These are phyloP conservation scores for Saccharomycopsis olivae DNA, from an alignment of 805 yeast species.

Conservation along the genomic window DNA sequence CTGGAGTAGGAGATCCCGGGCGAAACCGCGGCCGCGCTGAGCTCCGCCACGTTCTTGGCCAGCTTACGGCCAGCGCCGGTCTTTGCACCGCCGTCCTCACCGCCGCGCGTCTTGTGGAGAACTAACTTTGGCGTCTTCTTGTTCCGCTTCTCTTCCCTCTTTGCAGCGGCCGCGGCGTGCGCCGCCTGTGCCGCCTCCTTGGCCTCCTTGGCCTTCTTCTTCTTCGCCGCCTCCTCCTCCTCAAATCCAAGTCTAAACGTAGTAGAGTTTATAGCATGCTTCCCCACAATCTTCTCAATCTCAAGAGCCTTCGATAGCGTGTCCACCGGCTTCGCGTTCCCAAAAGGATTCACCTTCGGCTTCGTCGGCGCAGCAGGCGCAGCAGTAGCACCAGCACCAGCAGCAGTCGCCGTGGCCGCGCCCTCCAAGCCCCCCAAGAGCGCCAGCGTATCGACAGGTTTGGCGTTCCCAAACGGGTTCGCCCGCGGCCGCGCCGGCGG, in stretches of 20 bases:
- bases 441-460: too few relatives aligned
- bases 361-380: neutral
- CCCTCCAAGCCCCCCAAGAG: too few relatives aligned
- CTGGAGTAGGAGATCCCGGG: conserved; percentile 12
- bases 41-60: too few relatives aligned
- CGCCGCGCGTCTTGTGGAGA: neutral
- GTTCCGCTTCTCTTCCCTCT: neutral
- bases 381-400: neutral
- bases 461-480: too few relatives aligned
- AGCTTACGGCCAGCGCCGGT: too few relatives aligned
- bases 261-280: conserved; percentile 16
- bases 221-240: neutral
- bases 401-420: too few relatives aligned
- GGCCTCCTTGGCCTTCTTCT: neutral
- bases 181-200: neutral
- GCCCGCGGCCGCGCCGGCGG: too few relatives aligned
- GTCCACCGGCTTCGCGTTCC: conserved; percentile 39
- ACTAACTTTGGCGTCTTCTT: neutral
- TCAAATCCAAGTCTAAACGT: conserved; percentile 14
- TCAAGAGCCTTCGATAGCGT: conserved; percentile 31
- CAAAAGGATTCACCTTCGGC: conserved; percentile 34
- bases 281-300: conserved; percentile 22
- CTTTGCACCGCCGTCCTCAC: neutral
- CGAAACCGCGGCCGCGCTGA: neutral
- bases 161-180: neutral